Base-by-base conservation (phyloP, 257 asterid genomes). In the Ajuga chamaepitys region DNA sequence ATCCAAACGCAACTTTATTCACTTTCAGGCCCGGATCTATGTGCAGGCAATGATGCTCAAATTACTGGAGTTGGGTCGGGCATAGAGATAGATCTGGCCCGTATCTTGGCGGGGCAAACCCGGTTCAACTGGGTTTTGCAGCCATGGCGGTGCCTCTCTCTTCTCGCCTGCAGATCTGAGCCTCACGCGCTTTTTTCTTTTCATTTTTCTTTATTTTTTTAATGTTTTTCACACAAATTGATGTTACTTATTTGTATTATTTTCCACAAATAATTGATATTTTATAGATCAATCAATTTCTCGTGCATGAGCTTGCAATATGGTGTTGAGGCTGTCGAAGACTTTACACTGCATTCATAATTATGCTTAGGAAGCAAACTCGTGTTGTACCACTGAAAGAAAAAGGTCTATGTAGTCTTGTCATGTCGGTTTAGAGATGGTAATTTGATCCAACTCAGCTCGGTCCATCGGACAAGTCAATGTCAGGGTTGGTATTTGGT, bases 31-130 rank as follows among this genome's bases (percentile, higher is more conserved):
- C 45, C 47, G 18, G 54, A 55, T 55, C 44, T 26, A 40, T 34
- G n/a, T 45, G 67, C 12, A 48, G 74, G 74, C 74, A 41, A 34
- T 69, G 74, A 69, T 69, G 66, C 4, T n/a, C 17, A 17, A 52
- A 30, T 41, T 28, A 2, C 5, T n/a, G 5, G 62, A 52, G 71
- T 74, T 74, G 69, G 73, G 66, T 68, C 56, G 58, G 66, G 73
- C 48, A 21, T 53, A 25, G 46, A 24, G 58, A 71, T 3, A 34
- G 25, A 57, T 48, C 34, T 13, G 72, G 58, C 70, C 67, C 66
- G 74, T 57, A 78, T 70, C 77, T 70, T 78, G 75, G 83, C 73
- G 46, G 68, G 80, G 80, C 73, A 50, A 62, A 66, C 77, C 63
- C 46, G 40, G 62, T 53, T 47, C 74, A 51, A 62, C 44, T 25